Evolutionary conservation across 257 asterid species (phyloP), one percentile per base, ranked within the genome.

Genomic region (Leptodermis oblonga): DNA sequence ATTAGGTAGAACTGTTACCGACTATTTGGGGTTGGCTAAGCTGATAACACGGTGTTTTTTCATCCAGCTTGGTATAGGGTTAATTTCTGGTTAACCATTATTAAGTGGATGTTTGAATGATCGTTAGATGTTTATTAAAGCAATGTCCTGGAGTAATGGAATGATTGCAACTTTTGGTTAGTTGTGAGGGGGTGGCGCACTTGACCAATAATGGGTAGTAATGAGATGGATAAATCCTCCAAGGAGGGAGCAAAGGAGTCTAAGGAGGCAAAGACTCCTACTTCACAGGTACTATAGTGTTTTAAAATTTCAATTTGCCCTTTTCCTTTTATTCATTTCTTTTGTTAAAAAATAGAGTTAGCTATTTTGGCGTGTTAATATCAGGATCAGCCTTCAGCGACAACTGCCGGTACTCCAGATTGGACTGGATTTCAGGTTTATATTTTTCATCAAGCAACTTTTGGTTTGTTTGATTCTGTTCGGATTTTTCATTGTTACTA

Each of bases 381-480:
- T 36, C 75, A 87, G 99, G 98, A 91, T 80, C 98, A 84, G 70
- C 73, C 84, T 71, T 82, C 94, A 48, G 80, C 89, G 53, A 75
- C 88, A 72, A 53, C 75, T 23, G 46, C 97, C n/a, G 90, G 88
- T 28, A 61, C 87, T 78, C 80, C 96, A 30, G 99, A 94, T 51
- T 94, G 98, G 99, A 14, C 96, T 52, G 97, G 92, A 67, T 94
- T 85, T 83, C 99, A 94, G 97, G 99, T 94, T 78, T 52, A 55
- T 43, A 70, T 71, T 73, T 67, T 61, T 72, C 34, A 49, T 65
- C 15, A 69, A 73, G 7, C 37, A 25, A 33, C 28, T 42, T 7
- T 49, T 1, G 22, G 43, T 62, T 46, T 10, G n/a, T 39, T 8
- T 58, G 20, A 1, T 17, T 45, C 18, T 9, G 23, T 46, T 49